Evolutionary conservation across 345 rosid genomes (phyloP).

Genomic region (Citrus unshiu): DNA sequence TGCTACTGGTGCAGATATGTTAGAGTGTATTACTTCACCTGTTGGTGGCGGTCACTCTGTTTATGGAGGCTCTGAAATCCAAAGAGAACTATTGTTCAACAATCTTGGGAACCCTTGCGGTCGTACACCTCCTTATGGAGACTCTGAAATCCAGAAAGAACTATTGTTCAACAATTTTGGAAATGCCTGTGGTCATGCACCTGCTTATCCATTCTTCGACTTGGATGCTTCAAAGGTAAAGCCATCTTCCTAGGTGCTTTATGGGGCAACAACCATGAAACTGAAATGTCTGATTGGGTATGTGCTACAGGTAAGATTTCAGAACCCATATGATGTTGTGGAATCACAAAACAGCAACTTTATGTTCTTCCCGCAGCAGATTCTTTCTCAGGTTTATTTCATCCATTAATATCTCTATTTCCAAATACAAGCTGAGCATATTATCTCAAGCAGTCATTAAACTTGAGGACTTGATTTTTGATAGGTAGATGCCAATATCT

Average conservation of each 20-base stretch:
- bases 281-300: conserved; percentile 5
- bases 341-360: not conserved
- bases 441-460: not conserved
- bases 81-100: conserved; percentile 10
- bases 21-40: conserved; percentile 24
- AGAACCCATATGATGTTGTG: conserved; percentile 16
- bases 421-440: not conserved
- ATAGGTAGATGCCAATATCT: conserved; percentile 3
- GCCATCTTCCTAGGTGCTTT: conserved; percentile 11
- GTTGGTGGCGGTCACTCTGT: conserved; percentile 3
- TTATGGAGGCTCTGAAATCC: conserved; percentile 15
- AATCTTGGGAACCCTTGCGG: conserved; percentile 13
- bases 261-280: not conserved
- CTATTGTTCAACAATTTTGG: conserved; percentile 13
- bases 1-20: conserved; percentile 22
- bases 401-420: not conserved
- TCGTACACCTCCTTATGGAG: conserved; percentile 13
- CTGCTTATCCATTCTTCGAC: conserved; percentile 16
- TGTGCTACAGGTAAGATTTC: conserved; percentile 22
- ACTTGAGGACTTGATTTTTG: not conserved
- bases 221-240: conserved; percentile 20
- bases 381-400: conserved; percentile 27
- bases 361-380: conserved; percentile 12
- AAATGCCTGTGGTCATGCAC: conserved; percentile 11
- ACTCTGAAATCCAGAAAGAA: conserved; percentile 16